Evolutionary conservation across 1,139 yeast species (phyloP).

Genomic region (Saccharomyces hybrid): DNA sequence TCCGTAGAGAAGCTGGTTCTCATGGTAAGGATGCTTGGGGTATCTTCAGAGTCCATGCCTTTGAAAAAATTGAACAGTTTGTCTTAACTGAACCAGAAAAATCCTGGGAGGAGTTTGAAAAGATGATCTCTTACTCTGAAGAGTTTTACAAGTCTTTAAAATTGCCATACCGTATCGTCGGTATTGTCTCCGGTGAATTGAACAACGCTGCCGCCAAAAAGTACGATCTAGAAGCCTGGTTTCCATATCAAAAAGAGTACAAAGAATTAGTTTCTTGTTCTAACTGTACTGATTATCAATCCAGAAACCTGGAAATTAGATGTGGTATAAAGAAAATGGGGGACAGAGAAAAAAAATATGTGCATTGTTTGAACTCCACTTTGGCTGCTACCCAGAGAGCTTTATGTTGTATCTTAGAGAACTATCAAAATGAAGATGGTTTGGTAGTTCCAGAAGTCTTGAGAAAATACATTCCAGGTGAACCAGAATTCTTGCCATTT

Average conservation of each 20-base stretch:
- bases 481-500: slow-evolving; percentile 92
- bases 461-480: slow-evolving; percentile 95
- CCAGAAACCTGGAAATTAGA: slow-evolving; percentile 96
- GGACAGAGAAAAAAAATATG: slow-evolving; percentile 95
- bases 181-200: slow-evolving; percentile 96
- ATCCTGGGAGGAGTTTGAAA: slow-evolving; percentile 95
- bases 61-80: slow-evolving; percentile 96
- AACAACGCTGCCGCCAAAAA: slow-evolving; percentile 99
- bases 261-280: slow-evolving; percentile 98
- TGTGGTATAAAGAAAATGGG: slow-evolving; percentile 96
- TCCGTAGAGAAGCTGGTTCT: slow-evolving; percentile 99
- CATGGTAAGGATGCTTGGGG: slow-evolving; percentile 99
- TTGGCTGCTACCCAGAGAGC: slow-evolving; percentile 98
- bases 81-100: slow-evolving; percentile 94
- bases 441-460: slow-evolving; percentile 88
- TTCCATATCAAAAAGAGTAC: slow-evolving; percentile 98
- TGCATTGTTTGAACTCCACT: slow-evolving; percentile 96
- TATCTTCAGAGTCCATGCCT: slow-evolving; percentile 96
- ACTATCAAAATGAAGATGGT: slow-evolving; percentile 96
- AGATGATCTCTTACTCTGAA: slow-evolving; percentile 87
- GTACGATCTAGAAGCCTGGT: slow-evolving; percentile 99
- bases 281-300: slow-evolving; percentile 98
- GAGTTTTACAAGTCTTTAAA: slow-evolving; percentile 89
- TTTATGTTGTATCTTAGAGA: slow-evolving; percentile 91
- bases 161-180: slow-evolving; percentile 93